These are phyloP conservation scores for Metschnikowia picachoensis DNA, from an alignment of 805 yeast species.

Conservation along the genomic window DNA sequence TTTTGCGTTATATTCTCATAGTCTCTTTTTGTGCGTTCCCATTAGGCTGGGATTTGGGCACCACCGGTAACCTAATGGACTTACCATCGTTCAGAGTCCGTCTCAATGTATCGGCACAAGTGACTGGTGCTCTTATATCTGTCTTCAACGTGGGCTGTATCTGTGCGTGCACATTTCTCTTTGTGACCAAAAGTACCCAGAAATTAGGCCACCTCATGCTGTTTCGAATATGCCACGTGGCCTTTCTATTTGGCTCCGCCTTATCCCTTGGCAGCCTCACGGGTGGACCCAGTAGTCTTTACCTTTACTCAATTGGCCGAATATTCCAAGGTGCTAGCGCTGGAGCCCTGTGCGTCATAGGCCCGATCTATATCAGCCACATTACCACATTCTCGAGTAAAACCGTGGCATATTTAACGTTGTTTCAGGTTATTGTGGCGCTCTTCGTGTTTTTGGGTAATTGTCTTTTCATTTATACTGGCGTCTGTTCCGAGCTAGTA, in stretches of 20 bases:
- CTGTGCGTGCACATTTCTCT: constrained; percentile 5
- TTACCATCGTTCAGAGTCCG: constrained; percentile 9
- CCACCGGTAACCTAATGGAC: constrained; percentile 11
- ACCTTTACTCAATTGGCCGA: constrained; percentile 4
- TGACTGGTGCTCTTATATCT: constrained; percentile 5
- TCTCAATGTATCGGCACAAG: constrained; percentile 3
- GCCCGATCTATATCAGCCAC: constrained; percentile 11
- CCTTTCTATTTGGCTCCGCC: constrained; percentile 3
- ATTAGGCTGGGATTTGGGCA: constrained; percentile 14
- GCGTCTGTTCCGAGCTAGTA: constrained; percentile 2
- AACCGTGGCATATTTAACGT: not conserved
- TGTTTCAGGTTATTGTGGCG: constrained; percentile 2
- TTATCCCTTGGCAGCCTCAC: not conserved
- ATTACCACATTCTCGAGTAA: constrained; percentile 6
- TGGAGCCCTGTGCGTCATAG: constrained; percentile 12
- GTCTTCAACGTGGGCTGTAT: constrained; percentile 10
- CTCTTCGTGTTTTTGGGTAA: constrained; percentile 6
- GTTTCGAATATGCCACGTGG: constrained; percentile 2
- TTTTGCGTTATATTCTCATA: constrained; percentile 2
- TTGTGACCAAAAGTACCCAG: not conserved
- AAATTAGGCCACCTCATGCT: constrained; percentile 4
- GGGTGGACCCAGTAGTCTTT: constrained; percentile 1
- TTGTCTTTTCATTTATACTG: constrained; percentile 4
- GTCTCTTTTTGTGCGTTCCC: constrained; percentile 10
- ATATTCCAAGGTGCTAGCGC: constrained; percentile 6